These are phyloP conservation scores for Huntiella abstrusa DNA, from an alignment of 2,329 filamentous ascomycete genomes.

Conservation along the genomic window DNA sequence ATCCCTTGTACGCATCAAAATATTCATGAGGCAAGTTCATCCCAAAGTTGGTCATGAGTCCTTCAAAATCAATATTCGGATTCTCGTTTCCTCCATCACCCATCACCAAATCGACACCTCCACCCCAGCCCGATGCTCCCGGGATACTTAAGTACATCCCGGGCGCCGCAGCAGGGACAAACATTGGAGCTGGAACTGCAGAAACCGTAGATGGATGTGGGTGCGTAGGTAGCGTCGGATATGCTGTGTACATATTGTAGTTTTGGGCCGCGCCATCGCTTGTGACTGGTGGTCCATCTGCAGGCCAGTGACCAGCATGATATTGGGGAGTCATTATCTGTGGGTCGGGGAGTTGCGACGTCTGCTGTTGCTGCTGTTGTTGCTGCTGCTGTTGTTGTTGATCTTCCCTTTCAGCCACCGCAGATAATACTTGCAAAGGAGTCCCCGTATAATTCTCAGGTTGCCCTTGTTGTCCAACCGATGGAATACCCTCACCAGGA, in stretches of 20 bases:
- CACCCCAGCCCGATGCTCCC: neutral
- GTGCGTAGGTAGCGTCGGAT: too few species aligned
- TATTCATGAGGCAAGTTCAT: conserved; percentile 10
- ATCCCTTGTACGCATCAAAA: conserved; percentile 8
- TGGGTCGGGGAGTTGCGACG: neutral
- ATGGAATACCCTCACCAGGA: neutral
- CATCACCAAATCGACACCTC: conserved; percentile 1
- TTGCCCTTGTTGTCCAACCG: too few species aligned
- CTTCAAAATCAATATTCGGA: conserved; percentile 11
- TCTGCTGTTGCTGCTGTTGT: neutral
- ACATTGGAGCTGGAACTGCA: neutral
- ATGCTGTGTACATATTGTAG: too few species aligned
- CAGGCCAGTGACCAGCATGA: neutral
- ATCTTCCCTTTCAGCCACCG: neutral
- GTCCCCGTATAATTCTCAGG: neutral
- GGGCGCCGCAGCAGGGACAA: neutral
- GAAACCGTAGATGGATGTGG: too few species aligned
- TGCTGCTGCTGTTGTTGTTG: neutral
- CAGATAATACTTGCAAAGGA: conserved; percentile 9
- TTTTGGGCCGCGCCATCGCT: neutral
- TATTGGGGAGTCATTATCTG: neutral
- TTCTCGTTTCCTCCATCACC: conserved; percentile 1
- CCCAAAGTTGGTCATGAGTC: conserved; percentile 11
- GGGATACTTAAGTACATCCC: too few species aligned
- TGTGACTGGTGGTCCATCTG: neutral